Evolutionary conservation across 2,329 filamentous ascomycete genomes (phyloP), one percentile per base, ranked within the genome.

Genomic region (Aciculosporium take): DNA sequence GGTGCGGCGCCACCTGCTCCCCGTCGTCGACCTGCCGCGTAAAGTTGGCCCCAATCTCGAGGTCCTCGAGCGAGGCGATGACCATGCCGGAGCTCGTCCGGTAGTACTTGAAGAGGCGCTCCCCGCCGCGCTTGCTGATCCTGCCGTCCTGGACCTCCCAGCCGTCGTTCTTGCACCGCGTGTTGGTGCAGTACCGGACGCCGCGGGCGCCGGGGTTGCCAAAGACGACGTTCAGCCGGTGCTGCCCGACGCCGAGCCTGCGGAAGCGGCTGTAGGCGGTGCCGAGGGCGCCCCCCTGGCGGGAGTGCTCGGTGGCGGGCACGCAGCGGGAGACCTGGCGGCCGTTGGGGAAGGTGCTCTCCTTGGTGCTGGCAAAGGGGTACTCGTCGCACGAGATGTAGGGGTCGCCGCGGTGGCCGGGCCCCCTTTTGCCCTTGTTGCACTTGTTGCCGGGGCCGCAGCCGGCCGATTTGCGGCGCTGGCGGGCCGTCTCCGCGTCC

Each of bases 261-360:
- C 15, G 9, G 34, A 37, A 37, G 21, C 23, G 15, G 15, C 5
- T 9, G 23, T 45, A 39, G 13, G 40, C 37, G 17, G 25, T 23
- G 4, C 36, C 6, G 10, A 51, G 29, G 31, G 43, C 35, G 12
- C 17, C 32, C 28, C 40, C 44, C 20, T 48, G 48, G 28, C 21
- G 25, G 15, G 32, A 39, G 29, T 47, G 45, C 28, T 51, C 45
- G 2, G 6, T 23, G 2, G 23, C 32, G 4, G 48, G 48, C 12
- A 51, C 49, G 38, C 49, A 51, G 34, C 47, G 46, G 12, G 48
- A 49, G 6, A 51, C 46, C 10, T 45, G 49, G 9, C 48, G 39
- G 33, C 41, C 47, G 9, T 36, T 37, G 35, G 37, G 43, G 18
- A 44, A 36, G 4, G 31, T 35, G 38, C 43, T 42, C 4, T 46